Evolutionary conservation across 306 rosid genomes (phyloP), one percentile per base, ranked within the genome.

Genomic region (Gillenia trifoliata): DNA sequence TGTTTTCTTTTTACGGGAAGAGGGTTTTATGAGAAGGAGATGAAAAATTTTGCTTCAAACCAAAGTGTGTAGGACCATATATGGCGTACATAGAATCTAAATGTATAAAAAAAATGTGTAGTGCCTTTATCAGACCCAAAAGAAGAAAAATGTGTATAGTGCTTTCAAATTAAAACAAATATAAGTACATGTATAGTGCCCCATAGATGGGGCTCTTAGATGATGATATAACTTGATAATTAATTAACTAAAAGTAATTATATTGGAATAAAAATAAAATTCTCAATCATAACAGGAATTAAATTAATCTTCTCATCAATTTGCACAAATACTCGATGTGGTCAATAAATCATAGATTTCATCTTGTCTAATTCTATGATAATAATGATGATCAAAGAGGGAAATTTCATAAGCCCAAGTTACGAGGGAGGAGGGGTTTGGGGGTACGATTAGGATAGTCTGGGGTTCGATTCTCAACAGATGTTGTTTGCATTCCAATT

Each of bases 41-140:
- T 50, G 78, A 65, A 75, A 31, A 73, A 22, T 57, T 83, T 78
- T 76, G 67, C 84, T 78, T 81, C 31, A 81, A 77, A 73, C 59
- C 41, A 63, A 72, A 65, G 61, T 54, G 41, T 68, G 79, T 47
- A 29, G 86, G 81, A 75, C 25, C 65, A 47, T 43, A 26, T 23
- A 5, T 36, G 16, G 40, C 40, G 28, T 26, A 28, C 9, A 68
- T 49, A 20, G 10, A 11, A 33, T 22, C 30, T 36, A 64, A 10
- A 19, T 34, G 20, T 19, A 5, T 4, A 34, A 65, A 22, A n/a
- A 57, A 12, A 59, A 33, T 49, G 41, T 49, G 19, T 19, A 17
- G 20, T 17, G 73, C 36, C 11, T 33, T 47, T 30, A 7, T 52
- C 10, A 52, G 23, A 52, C 8, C 23, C 23, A 52, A 52, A 45